Evolutionary conservation across 2,329 filamentous ascomycete genomes (phyloP).

Genomic region (Trichoderma breve): DNA sequence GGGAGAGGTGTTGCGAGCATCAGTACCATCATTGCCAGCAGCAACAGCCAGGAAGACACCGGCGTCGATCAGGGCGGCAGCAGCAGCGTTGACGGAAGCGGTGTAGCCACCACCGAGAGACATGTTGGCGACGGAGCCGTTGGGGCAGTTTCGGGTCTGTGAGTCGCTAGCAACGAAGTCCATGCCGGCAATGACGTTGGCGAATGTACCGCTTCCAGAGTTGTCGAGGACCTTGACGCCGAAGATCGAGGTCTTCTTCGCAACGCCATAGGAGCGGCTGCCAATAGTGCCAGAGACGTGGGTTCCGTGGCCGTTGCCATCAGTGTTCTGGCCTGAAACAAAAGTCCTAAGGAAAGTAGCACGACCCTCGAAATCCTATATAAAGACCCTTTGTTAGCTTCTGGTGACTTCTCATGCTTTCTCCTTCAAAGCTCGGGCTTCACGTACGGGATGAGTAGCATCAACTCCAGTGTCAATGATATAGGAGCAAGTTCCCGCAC

Average conservation of each 20-base stretch:
- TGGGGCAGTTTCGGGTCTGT: conserved; percentile 38
- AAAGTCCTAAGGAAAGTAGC: conserved; percentile 34
- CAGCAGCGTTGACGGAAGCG: conserved; percentile 49
- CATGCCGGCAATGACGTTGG: conserved; percentile 46
- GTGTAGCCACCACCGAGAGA: conserved; percentile 52
- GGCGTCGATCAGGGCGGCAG: conserved; percentile 42
- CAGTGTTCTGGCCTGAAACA: conserved; percentile 25
- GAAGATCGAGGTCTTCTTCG: conserved; percentile 43
- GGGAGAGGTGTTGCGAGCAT: conserved; percentile 47
- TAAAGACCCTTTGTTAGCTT: background rate
- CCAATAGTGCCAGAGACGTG: conserved; percentile 37
- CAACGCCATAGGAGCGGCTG: conserved; percentile 38
- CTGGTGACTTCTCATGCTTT: background rate
- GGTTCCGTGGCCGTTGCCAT: conserved; percentile 44
- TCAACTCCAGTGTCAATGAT: conserved; percentile 48
- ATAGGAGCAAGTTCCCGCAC: conserved; percentile 43
- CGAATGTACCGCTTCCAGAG: conserved; percentile 33
- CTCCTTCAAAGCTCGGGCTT: background rate
- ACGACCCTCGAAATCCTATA: conserved; percentile 35
- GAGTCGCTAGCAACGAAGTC: conserved; percentile 43
- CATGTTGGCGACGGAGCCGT: conserved; percentile 54
- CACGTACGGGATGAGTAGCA: conserved; percentile 37
- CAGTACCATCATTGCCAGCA: conserved; percentile 49
- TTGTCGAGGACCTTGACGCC: conserved; percentile 48
- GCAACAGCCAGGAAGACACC: conserved; percentile 56